These are phyloP conservation scores for Aspergillus wentii DNA, from an alignment of 495 filamentous ascomycete species.

Conservation along the genomic window DNA sequence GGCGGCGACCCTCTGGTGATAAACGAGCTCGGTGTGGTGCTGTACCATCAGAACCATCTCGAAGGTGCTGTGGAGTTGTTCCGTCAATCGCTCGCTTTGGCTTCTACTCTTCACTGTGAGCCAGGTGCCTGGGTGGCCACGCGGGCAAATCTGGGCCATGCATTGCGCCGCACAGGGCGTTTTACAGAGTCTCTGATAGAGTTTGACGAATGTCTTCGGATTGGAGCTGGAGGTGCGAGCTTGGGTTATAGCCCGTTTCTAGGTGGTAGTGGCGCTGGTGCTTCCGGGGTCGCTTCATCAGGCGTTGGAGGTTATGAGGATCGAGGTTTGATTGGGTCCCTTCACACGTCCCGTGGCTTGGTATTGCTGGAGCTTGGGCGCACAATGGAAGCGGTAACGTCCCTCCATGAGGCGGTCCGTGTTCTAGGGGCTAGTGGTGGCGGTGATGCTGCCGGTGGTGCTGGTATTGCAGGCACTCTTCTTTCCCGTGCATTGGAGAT, in stretches of 20 bases:
- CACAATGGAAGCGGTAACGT: slow-evolving; percentile 61
- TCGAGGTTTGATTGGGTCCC: slow-evolving; percentile 37
- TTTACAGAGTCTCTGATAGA: slow-evolving; percentile 67
- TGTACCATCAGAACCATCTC: slow-evolving; percentile 84
- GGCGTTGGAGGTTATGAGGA: slow-evolving; percentile 45
- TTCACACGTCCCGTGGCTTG: slow-evolving; percentile 53
- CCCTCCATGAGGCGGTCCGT: slow-evolving; percentile 66
- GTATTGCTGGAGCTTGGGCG: slow-evolving; percentile 64
- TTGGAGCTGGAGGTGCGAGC: slow-evolving; percentile 66
- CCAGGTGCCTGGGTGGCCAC: slow-evolving; percentile 82
- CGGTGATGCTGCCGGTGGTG: slow-evolving; percentile 56
- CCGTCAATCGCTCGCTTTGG: slow-evolving; percentile 65
- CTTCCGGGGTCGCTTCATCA: slow-evolving; percentile 26
- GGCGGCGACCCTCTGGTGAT: slow-evolving; percentile 77
- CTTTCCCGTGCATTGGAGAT: slow-evolving; percentile 70
- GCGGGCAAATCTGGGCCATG: slow-evolving; percentile 83
- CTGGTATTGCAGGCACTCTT: slow-evolving; percentile 70
- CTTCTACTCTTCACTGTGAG: slow-evolving; percentile 74
- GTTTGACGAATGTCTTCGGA: slow-evolving; percentile 76
- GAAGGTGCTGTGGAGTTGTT: slow-evolving; percentile 70
- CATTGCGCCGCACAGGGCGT: slow-evolving; percentile 66
- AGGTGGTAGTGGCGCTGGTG: slow-evolving; percentile 32
- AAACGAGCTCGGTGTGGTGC: slow-evolving; percentile 92
- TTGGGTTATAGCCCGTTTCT: slow-evolving; percentile 38
- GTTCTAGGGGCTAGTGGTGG: slow-evolving; percentile 44